A percentile compares a stretch with the other conserved stretches of the same genome.
These are phyloP conservation scores for Geranium rotundifolium DNA, from an alignment of 345 rosid genomes.

Conservation along the genomic window DNA sequence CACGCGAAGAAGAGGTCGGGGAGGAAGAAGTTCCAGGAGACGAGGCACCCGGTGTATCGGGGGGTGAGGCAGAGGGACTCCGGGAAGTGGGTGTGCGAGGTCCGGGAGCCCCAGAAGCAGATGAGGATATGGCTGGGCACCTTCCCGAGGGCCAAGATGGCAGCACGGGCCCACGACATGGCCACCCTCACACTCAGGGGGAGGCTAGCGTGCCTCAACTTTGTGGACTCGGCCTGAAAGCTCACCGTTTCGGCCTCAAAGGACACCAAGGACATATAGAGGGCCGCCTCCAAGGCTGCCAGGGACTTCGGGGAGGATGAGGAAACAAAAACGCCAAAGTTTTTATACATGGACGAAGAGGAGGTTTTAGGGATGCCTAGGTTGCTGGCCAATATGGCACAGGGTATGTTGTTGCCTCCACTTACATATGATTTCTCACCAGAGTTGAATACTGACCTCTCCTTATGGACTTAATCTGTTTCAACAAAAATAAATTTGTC, in stretches of 20 bases:
- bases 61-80: slow-evolving; percentile 65
- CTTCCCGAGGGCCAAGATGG: slow-evolving; percentile 66
- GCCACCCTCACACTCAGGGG: slow-evolving; percentile 74
- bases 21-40: slow-evolving; percentile 78
- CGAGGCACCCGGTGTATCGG: slow-evolving; percentile 75
- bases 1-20: slow-evolving; percentile 34
- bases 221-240: slow-evolving; percentile 78
- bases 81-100: slow-evolving; percentile 88
- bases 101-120: slow-evolving; percentile 76
- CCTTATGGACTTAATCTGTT: slow-evolving; percentile 39
- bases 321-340: too few relatives aligned
- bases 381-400: slow-evolving; percentile 56
- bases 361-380: slow-evolving; percentile 50
- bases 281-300: slow-evolving; percentile 61
- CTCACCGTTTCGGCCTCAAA: slow-evolving; percentile 55
- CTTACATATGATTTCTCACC: slow-evolving; percentile 29
- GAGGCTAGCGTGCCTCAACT: slow-evolving; percentile 66
- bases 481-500: too few relatives aligned
- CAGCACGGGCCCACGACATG: slow-evolving; percentile 89
- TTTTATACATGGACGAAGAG: slow-evolving; percentile 53
- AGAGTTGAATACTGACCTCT: slow-evolving; percentile 22
- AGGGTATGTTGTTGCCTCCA: slow-evolving; percentile 70
- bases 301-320: slow-evolving; percentile 18
- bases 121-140: slow-evolving; percentile 90
- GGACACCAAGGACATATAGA: slow-evolving; percentile 58